Evolutionary conservation across 1,139 yeast genomes (phyloP).

Genomic region (Geotrichum histeridarum): DNA sequence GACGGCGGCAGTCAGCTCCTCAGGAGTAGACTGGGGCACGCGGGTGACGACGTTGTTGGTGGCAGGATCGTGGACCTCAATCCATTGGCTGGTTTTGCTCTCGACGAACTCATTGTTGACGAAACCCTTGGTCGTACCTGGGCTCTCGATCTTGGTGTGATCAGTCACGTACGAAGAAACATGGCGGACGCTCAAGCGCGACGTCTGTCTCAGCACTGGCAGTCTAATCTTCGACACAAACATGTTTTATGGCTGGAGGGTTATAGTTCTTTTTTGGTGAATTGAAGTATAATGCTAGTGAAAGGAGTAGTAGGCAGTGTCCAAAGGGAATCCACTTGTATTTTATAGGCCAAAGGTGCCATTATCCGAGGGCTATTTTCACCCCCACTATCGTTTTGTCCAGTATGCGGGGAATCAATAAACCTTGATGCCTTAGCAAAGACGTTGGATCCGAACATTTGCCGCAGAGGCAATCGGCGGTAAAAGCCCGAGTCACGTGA

Average conservation of each 20-base stretch:
- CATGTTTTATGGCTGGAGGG: background rate
- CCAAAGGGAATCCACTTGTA: too few relatives aligned
- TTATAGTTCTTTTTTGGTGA: too few relatives aligned
- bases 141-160: constrained; percentile 44
- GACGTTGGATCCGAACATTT: too few relatives aligned
- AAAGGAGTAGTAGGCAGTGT: too few relatives aligned
- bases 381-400: too few relatives aligned
- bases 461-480: too few relatives aligned
- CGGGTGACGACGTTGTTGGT: constrained; percentile 61
- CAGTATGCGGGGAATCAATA: too few relatives aligned
- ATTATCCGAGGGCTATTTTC: too few relatives aligned
- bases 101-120: constrained; percentile 55
- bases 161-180: constrained; percentile 40
- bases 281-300: too few relatives aligned
- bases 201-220: background rate
- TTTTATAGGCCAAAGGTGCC: too few relatives aligned
- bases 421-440: too few relatives aligned
- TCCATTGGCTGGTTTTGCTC: constrained; percentile 57
- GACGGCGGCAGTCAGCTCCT: constrained; percentile 63
- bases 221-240: background rate
- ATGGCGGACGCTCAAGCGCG: constrained; percentile 26
- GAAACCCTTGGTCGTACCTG: constrained; percentile 53
- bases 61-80: constrained; percentile 72
- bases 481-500: background rate
- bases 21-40: constrained; percentile 69